phyloP scores from a whole-genome alignment of 2,329 filamentous ascomycete species.

The Kalaharituber pfeilii region DNA sequence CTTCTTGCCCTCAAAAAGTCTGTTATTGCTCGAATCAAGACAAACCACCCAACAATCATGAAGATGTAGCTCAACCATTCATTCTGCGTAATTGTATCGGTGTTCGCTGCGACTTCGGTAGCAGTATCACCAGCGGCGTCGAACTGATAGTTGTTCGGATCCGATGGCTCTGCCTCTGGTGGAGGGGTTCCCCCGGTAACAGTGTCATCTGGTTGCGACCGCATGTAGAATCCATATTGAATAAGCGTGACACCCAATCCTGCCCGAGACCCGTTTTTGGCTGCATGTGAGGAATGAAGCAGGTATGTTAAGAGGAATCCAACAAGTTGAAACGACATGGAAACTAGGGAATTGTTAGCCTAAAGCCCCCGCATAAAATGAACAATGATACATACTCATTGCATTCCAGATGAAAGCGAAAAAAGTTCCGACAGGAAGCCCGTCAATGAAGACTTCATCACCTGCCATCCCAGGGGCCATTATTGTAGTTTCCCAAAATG shows the following conservation, averaged over 20 bases:
- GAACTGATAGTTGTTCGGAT: slow-evolving; percentile 84
- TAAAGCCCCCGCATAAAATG: background rate
- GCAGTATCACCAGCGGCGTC: slow-evolving; percentile 26
- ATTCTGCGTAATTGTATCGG: slow-evolving; percentile 46
- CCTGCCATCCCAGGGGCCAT: slow-evolving; percentile 78
- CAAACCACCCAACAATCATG: slow-evolving; percentile 98
- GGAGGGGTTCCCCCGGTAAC: slow-evolving; percentile 28
- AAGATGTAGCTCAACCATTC: slow-evolving; percentile 85
- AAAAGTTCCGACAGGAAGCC: slow-evolving; percentile 74
- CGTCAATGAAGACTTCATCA: slow-evolving; percentile 93
- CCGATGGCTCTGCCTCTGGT: slow-evolving; percentile 47
- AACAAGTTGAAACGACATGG: slow-evolving; percentile 90
- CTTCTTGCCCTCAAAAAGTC: slow-evolving; percentile 76
- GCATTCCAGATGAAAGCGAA: slow-evolving; percentile 83
- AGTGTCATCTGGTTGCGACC: slow-evolving; percentile 36
- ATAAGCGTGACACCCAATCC: slow-evolving; percentile 89
- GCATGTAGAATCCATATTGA: slow-evolving; percentile 95
- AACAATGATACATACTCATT: slow-evolving; percentile 39
- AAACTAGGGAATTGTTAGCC: slow-evolving; percentile 33
- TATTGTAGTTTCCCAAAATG: slow-evolving; percentile 98
- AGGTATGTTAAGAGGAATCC: slow-evolving; percentile 97
- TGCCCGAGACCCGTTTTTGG: slow-evolving; percentile 90
- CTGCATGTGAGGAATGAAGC: slow-evolving; percentile 90
- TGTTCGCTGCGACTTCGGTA: slow-evolving; percentile 27
- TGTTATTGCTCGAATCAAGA: slow-evolving; percentile 80